Percentiles rank a stretch among this genome's conserved stretches.
Evolutionary conservation across 129 eudicot species (phyloP).

Genomic region (Flaveria bidentis): DNA sequence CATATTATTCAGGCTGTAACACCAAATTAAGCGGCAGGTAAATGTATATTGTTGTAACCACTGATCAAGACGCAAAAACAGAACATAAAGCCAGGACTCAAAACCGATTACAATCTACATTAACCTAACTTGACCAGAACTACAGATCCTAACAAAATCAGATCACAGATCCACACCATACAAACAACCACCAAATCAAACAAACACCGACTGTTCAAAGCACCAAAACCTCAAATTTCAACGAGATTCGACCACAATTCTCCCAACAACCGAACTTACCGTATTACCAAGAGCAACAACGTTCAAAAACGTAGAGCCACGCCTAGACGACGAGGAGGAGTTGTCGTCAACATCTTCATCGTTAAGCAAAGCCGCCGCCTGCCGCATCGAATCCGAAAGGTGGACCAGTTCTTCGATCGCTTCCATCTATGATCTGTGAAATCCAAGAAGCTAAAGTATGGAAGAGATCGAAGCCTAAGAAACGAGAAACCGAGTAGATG

Average conservation of each 20-base stretch:
- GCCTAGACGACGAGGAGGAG: conserved; percentile 49
- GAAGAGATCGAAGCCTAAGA: conserved; percentile 32
- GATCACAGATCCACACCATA: conserved; percentile 38
- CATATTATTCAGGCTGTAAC: neutral
- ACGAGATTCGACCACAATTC: conserved; percentile 22
- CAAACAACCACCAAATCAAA: conserved; percentile 1
- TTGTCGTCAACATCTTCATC: conserved; percentile 89
- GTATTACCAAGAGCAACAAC: conserved; percentile 98
- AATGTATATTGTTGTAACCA: conserved; percentile 11
- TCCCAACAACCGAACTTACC: conserved; percentile 44
- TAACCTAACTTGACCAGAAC: conserved; percentile 4
- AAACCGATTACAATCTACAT: conserved; percentile 13
- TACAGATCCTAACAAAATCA: conserved; percentile 26
- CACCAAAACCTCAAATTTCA: conserved; percentile 10
- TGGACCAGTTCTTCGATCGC: conserved; percentile 89
- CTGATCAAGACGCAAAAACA: conserved; percentile 7
- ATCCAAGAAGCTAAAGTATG: conserved; percentile 1
- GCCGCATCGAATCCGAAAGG: conserved; percentile 94
- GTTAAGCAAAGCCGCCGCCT: conserved; percentile 84
- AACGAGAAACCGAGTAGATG: conserved; percentile 14
- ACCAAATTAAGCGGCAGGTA: conserved; percentile 6
- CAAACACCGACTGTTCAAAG: neutral
- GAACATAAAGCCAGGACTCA: conserved; percentile 3
- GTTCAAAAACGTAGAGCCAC: conserved; percentile 76
- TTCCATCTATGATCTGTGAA: conserved; percentile 54